Conservation (phyloP, 352 stramenopile species). For the Globisporangium nagaii region DNA sequence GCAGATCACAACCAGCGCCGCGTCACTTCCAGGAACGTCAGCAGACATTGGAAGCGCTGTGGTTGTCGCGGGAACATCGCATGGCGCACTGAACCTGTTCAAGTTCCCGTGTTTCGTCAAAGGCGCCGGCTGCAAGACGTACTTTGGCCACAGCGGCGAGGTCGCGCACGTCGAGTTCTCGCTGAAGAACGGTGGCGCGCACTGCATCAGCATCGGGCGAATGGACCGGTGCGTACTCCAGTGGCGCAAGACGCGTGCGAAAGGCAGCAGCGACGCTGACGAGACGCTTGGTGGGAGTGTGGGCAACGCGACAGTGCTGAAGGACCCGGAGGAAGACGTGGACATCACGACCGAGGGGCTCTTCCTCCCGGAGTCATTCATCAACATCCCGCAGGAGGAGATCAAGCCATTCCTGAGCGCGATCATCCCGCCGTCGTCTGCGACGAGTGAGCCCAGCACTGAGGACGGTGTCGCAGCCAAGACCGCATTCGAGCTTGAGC, state of each 20-base stretch:
- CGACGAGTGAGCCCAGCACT: conserved; percentile 26
- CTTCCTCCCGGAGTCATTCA: conserved; percentile 51
- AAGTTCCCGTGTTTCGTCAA: conserved; percentile 57
- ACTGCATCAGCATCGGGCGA: conserved; percentile 56
- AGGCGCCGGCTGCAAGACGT: conserved; percentile 52
- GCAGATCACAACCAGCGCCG: conserved; percentile 45
- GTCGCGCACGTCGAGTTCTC: conserved; percentile 47
- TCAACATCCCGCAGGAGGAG: conserved; percentile 43
- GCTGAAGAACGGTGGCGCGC: conserved; percentile 19
- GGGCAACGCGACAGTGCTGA: conserved; percentile 22
- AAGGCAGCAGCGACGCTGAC: neutral
- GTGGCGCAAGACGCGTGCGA: conserved; percentile 45
- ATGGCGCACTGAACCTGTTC: conserved; percentile 48
- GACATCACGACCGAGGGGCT: conserved; percentile 47
- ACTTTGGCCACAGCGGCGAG: conserved; percentile 46
- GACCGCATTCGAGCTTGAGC: conserved; percentile 49
- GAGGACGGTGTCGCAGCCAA: conserved; percentile 29
- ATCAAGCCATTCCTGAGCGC: conserved; percentile 65
- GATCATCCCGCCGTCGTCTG: conserved; percentile 45
- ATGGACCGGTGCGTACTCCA: conserved; percentile 64
- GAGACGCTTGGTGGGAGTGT: neutral
- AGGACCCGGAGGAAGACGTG: conserved; percentile 48
- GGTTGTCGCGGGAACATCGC: conserved; percentile 41
- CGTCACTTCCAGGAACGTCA: conserved; percentile 24
- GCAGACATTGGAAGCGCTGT: conserved; percentile 22